Conservation (phyloP, 345 rosid genomes). For the Gossypium turneri region DNA sequence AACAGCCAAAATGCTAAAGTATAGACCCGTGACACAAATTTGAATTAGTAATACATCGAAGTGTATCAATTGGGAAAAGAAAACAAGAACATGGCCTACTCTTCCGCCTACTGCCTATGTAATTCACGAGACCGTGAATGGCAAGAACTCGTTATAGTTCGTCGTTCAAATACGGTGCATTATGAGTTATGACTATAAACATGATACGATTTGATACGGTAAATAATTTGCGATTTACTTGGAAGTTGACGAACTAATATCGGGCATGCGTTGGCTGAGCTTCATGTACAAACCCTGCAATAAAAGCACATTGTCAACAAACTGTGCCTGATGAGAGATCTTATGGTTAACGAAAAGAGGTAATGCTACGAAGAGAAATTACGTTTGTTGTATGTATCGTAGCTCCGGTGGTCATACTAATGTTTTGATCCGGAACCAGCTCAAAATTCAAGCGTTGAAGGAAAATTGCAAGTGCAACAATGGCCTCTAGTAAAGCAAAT, state of each 20-base stretch:
- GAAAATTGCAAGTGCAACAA: slow-evolving; percentile 72
- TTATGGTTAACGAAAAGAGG: not conserved
- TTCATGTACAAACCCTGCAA: slow-evolving; percentile 87
- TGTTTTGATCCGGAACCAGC: slow-evolving; percentile 81
- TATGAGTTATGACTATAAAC: not conserved
- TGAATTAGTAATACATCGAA: not conserved
- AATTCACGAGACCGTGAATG: too few species aligned
- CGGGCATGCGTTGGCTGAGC: slow-evolving; percentile 46
- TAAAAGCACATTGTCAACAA: slow-evolving; percentile 7
- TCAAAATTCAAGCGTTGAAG: slow-evolving; percentile 71
- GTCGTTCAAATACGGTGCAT: not conserved
- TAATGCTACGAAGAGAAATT: slow-evolving; percentile 13
- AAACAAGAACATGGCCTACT: not conserved
- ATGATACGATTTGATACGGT: not conserved
- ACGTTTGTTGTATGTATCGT: slow-evolving; percentile 90
- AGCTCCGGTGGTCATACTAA: slow-evolving; percentile 93
- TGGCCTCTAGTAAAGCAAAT: slow-evolving; percentile 86
- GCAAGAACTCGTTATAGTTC: not conserved
- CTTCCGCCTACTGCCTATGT: not conserved
- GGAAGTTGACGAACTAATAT: slow-evolving; percentile 22
- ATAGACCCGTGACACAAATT: not conserved
- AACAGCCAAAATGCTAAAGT: not conserved
- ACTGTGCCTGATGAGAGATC: not conserved
- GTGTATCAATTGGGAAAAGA: not conserved
- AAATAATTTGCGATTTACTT: slow-evolving; percentile 28